A percentile compares a stretch with the other conserved stretches of the same genome.
Evolutionary conservation across 345 rosid genomes (phyloP).

Genomic region (Aquilaria malaccensis): DNA sequence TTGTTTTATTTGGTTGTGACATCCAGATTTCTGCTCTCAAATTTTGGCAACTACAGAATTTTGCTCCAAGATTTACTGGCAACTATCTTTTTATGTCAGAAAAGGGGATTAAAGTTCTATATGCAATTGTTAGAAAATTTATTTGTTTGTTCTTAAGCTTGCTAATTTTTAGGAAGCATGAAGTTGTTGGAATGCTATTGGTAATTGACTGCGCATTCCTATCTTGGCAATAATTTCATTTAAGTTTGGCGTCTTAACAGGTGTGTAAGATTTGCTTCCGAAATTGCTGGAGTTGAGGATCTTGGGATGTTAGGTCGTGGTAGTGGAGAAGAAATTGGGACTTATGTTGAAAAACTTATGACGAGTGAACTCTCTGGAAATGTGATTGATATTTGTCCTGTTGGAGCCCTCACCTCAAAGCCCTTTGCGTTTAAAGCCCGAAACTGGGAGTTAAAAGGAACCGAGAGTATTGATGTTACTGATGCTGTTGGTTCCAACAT

Average conservation of each 20-base stretch:
- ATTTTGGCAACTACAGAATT: too few species aligned
- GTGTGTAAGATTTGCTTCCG: constrained; percentile 97
- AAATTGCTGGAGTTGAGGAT: constrained; percentile 97
- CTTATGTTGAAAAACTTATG: constrained; percentile 98
- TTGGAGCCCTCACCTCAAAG: constrained; percentile 95
- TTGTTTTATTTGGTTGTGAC: too few species aligned
- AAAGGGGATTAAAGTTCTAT: too few species aligned
- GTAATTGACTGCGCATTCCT: too few species aligned
- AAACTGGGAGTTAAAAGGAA: constrained; percentile 98
- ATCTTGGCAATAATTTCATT: too few species aligned
- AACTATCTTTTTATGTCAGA: too few species aligned
- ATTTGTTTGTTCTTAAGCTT: too few species aligned
- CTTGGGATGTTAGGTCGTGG: constrained; percentile 99
- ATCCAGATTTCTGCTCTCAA: too few species aligned
- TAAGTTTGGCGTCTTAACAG: constrained; percentile 27
- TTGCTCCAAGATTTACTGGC: too few species aligned
- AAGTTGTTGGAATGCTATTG: too few species aligned
- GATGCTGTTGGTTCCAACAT: constrained; percentile 98
- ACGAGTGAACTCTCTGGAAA: constrained; percentile 99
- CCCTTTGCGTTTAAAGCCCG: constrained; percentile 99
- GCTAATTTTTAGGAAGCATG: too few species aligned
- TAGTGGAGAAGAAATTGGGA: constrained; percentile 99
- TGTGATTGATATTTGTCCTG: constrained; percentile 97
- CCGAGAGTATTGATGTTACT: constrained; percentile 90
- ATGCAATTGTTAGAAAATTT: too few species aligned